Conservation (phyloP, 73 alveolate species). For the Symbiodinium natans region DNA sequence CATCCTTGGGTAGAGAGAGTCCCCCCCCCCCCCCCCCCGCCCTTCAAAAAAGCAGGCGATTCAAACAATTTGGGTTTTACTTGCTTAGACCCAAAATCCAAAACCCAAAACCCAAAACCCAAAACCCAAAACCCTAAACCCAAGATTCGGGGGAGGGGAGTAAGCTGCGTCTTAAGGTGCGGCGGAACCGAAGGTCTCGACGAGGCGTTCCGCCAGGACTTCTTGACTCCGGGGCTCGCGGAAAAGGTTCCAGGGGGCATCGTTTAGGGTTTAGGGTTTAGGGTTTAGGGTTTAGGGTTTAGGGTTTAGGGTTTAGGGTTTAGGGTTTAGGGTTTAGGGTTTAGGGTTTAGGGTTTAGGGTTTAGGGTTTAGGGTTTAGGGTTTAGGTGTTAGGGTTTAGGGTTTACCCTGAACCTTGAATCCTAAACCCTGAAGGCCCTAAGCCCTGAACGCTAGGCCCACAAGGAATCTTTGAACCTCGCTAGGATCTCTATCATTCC, state of each 20-base stretch:
- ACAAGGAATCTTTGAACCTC: too few relatives aligned
- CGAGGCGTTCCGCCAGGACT: constrained; percentile 45
- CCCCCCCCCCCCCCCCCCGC: too few relatives aligned
- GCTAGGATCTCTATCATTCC: background rate
- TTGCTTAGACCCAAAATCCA: background rate
- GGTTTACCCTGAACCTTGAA: too few relatives aligned
- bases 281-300: background rate
- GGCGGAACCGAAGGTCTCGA: constrained; percentile 51
- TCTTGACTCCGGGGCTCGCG: background rate
- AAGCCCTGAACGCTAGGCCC: too few relatives aligned
- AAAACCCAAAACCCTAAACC: background rate
- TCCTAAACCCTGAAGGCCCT: background rate
- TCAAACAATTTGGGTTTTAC: too few relatives aligned
- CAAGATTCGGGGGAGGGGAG: background rate
- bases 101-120: background rate
- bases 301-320: background rate
- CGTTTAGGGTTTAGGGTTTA: background rate
- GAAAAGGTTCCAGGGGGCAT: too few relatives aligned
- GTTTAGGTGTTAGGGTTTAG: too few relatives aligned
- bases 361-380: too few relatives aligned
- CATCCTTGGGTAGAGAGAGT: too few relatives aligned
- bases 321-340: background rate
- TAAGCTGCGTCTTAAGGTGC: constrained; percentile 23
- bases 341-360: background rate
- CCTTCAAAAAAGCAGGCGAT: too few relatives aligned